Evolutionary conservation across 1,284 basidiomycete species (phyloP), one percentile per base, ranked within the genome.

Genomic region (Moesziomyces sp.): DNA sequence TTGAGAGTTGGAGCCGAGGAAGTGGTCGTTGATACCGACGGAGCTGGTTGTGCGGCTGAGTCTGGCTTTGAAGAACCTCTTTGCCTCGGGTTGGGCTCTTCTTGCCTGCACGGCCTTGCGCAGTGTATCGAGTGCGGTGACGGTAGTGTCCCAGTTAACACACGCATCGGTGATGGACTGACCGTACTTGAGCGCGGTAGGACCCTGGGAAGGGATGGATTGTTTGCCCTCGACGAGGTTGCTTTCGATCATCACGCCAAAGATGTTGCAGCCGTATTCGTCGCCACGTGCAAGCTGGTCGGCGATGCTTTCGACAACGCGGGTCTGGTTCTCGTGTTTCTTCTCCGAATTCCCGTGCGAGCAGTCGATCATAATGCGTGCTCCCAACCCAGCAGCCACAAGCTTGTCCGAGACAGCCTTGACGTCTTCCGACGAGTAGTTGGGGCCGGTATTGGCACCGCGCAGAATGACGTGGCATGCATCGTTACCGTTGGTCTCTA

Each of bases 231-330:
- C 95, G 49, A 92, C 89, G 61, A 98, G 88, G 85, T 99, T 96
- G 50, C 91, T 93, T 85, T 99, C 97, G 69, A 98, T 88, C 97
- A 99, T 99, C 66, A 97, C 94, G 63, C 96, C 96, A 88, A 97
- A 91, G 76, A 99, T 93, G 82, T 89, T 88, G 53, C 74, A 73
- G 3, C 64, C 58, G 46, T 58, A 46, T 13, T 64, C 65, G 35
- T 76, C 69, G 33, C 68, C 76, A 2, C 42, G 30, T 5, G 56
- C 19, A 42, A 82, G 71, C 56, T 82, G 82, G 33, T 62, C 43
- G 78, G 92, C 84, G 61, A 89, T 85, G 68, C 86, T 86, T 19
- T 86, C 80, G 24, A 87, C 87, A 40, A 88, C 88, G 52, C 86
- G 82, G 46, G 87, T 85, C 79, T 89, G 89, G 73, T 87, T 87